Percentiles rank a stretch among this genome's conserved stretches.
These are phyloP conservation scores for Escovopsis sp. DNA, from an alignment of 2,329 filamentous ascomycete genomes.

Conservation along the genomic window DNA sequence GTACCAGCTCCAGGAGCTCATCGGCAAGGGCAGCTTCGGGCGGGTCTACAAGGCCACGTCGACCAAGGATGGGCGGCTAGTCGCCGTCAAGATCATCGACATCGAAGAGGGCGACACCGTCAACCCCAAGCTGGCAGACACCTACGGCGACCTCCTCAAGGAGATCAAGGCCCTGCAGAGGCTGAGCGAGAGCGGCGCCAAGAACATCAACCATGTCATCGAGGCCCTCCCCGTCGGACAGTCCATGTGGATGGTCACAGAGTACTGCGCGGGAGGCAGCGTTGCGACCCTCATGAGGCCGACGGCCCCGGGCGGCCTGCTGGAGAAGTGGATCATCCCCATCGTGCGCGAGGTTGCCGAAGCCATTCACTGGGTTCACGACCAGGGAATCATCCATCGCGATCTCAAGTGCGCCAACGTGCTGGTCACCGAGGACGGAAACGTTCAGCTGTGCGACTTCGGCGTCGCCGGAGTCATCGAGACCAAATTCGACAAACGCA, in stretches of 20 bases:
- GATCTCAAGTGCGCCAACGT: slow-evolving; percentile 70
- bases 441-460: slow-evolving; percentile 73
- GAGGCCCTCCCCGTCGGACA: slow-evolving; percentile 65
- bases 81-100: slow-evolving; percentile 72
- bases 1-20: slow-evolving; percentile 57
- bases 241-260: slow-evolving; percentile 77
- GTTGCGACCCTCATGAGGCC: slow-evolving; percentile 59
- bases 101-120: slow-evolving; percentile 62
- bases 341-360: slow-evolving; percentile 52
- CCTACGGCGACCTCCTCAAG: slow-evolving; percentile 55
- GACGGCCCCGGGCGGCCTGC: slow-evolving; percentile 48
- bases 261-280: slow-evolving; percentile 75
- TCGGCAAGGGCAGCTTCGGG: slow-evolving; percentile 62
- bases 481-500: slow-evolving; percentile 59
- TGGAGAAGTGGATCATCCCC: slow-evolving; percentile 56
- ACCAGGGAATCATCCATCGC: slow-evolving; percentile 53
- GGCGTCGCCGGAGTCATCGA: slow-evolving; percentile 69
- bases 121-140: slow-evolving; percentile 49
- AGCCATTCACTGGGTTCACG: slow-evolving; percentile 53
- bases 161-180: slow-evolving; percentile 56
- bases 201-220: slow-evolving; percentile 69
- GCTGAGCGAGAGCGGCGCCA: slow-evolving; percentile 57
- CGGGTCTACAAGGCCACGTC: slow-evolving; percentile 54
- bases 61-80: slow-evolving; percentile 34
- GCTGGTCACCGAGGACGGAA: slow-evolving; percentile 59